A percentile compares a stretch with the other conserved stretches of the same genome.
These are phyloP conservation scores for Fraxinus dipetala DNA, from an alignment of 305 asterid genomes.

Conservation along the genomic window DNA sequence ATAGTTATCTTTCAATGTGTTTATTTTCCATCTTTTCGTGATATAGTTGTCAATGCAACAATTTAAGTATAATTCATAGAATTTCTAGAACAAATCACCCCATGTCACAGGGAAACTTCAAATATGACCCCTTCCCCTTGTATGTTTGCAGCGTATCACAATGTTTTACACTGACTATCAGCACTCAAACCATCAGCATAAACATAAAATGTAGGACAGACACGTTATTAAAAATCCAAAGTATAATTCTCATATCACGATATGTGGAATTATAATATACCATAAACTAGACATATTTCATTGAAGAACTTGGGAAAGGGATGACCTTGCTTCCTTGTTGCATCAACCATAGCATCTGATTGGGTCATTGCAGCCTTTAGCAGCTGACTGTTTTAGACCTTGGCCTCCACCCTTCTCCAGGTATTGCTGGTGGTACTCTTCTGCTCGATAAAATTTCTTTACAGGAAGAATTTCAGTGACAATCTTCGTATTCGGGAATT, in stretches of 20 bases:
- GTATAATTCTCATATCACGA: background rate
- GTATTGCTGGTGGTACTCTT: conserved; percentile 91
- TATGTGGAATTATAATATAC: background rate
- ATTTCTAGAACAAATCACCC: background rate
- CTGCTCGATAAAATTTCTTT: conserved; percentile 71
- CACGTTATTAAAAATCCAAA: background rate
- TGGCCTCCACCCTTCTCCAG: conserved; percentile 74
- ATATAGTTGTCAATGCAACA: background rate
- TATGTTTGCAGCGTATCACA: background rate
- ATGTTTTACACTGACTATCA: background rate
- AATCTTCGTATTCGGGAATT: conserved; percentile 32
- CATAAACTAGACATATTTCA: background rate
- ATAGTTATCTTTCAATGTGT: background rate
- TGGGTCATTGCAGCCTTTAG: conserved; percentile 75
- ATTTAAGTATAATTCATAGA: background rate
- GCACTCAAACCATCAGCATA: background rate
- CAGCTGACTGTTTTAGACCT: conserved; percentile 66
- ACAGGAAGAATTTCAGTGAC: conserved; percentile 77
- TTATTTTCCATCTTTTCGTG: background rate
- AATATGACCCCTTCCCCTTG: background rate
- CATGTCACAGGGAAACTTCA: background rate
- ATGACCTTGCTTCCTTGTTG: background rate
- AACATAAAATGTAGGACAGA: background rate
- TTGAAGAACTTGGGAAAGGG: background rate
- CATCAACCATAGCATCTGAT: conserved; percentile 80